phyloP scores from a whole-genome alignment of 208 protist genomes.

The Trypanosoma caninum region DNA sequence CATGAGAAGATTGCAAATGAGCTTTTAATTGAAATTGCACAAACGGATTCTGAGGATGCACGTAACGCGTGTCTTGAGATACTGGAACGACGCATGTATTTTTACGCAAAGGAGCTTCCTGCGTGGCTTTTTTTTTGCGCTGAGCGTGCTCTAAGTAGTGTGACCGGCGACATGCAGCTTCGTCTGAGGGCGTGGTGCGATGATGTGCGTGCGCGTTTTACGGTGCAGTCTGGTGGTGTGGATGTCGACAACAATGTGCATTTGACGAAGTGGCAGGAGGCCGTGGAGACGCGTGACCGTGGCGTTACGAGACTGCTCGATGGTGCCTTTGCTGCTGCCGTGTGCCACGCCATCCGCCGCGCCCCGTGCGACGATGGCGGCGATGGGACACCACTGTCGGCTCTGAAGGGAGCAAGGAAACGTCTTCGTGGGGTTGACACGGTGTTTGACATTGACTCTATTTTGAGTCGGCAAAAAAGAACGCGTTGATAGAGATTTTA shows the following conservation, averaged over 20 bases:
- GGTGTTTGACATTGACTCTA: slow-evolving; percentile 55
- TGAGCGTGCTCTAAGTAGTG: slow-evolving; percentile 16
- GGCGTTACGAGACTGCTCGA: slow-evolving; percentile 18
- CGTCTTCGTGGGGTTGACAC: slow-evolving; percentile 40
- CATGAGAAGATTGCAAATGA: slow-evolving; percentile 77
- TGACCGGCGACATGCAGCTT: neutral
- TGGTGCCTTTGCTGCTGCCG: neutral
- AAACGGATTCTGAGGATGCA: slow-evolving; percentile 29
- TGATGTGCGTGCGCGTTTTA: slow-evolving; percentile 40
- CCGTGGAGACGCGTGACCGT: slow-evolving; percentile 19
- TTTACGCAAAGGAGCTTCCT: slow-evolving; percentile 78
- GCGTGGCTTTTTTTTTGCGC: slow-evolving; percentile 55
- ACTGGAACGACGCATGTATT: slow-evolving; percentile 80
- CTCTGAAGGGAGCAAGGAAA: slow-evolving; percentile 29
- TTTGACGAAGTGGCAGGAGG: slow-evolving; percentile 20
- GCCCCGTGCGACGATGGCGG: neutral
- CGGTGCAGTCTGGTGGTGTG: neutral
- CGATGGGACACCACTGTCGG: neutral
- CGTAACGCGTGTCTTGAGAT: slow-evolving; percentile 48
- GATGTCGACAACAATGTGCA: neutral
- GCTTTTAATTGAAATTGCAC: slow-evolving; percentile 61
- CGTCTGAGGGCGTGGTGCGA: slow-evolving; percentile 43
- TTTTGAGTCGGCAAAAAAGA: slow-evolving; percentile 32
- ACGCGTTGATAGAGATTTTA: slow-evolving; percentile 5
- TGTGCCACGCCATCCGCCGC: neutral